Base-by-base conservation (phyloP, 2,329 filamentous ascomycete species). In the Fusarium annulatum region DNA sequence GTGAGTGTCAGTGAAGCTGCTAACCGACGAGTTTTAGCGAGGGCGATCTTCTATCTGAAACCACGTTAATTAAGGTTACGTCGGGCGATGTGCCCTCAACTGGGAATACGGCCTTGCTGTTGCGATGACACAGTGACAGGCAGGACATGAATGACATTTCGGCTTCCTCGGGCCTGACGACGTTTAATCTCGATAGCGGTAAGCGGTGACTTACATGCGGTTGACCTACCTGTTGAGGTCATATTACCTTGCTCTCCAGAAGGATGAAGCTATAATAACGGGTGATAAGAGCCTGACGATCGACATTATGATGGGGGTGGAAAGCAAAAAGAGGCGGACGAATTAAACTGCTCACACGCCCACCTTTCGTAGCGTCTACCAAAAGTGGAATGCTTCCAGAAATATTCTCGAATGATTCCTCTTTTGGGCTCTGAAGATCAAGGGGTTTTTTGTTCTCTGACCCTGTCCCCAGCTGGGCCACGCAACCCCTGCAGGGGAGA, bases 341-440 rank as follows among this genome's bases (percentile, higher is more conserved):
- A 53, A 51, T 58, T 34, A 43, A 30, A 59, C 48, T 8, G 21
- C 51, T 58, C 64, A 75, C 64, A 75, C 72, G n/a, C 65, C 60
- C 64, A 65, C 59, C 63, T 67, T 38, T 41, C 52, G 51, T 62
- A 71, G 46, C 36, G 61, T 46, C 43, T 42, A n/a, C 23, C n/a
- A 16, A 59, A 34, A 33, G 45, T 36, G 62, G 73, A 48, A 70
- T 61, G 48, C 43, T 77, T 77, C 75, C 52, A 77, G 75, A 77
- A 77, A 56, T 53, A 56, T 77, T 77, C 75, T 67, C 48, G 75
- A 77, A 77, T 61, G 16, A 41, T 77, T 65, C 75, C 75, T 58
- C n/a, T 69, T 65, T 51, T 41, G 51, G 36, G 57, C 56, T n/a
- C 42, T 23, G 18, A 19, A n/a, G 19, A 51, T 36, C 63, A 67